Conservation (phyloP, 164 flowering plant genomes). For the Magnolia changhungtana region DNA sequence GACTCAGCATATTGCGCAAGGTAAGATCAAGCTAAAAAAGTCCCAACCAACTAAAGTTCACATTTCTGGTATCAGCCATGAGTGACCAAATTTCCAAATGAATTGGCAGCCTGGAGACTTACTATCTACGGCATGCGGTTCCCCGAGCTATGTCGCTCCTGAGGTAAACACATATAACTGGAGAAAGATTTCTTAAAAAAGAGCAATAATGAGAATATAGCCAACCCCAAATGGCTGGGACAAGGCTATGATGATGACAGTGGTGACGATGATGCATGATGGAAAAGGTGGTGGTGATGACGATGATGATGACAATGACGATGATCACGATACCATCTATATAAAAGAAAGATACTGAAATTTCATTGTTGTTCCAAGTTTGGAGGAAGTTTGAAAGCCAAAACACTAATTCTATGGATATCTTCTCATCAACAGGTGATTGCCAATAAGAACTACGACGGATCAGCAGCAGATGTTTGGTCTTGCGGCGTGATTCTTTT, state of each 20-base stretch:
- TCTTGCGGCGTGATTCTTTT: conserved; percentile 79
- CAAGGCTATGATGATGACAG: no score
- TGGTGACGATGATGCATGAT: no score
- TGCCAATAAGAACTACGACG: conserved; percentile 46
- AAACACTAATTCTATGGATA: not conserved
- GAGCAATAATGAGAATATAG: no score
- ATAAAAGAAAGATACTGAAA: not conserved
- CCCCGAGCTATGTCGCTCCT: conserved; percentile 82
- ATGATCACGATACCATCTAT: no score
- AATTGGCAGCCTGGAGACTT: conserved; percentile 50
- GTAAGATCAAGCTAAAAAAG: conserved; percentile 18
- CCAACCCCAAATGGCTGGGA: not conserved
- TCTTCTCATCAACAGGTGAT: conserved; percentile 37
- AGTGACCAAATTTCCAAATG: not conserved
- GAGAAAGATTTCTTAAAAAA: no score
- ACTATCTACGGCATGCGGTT: conserved; percentile 66
- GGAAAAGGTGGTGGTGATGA: no score
- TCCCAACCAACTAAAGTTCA: not conserved
- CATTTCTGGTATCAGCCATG: not conserved
- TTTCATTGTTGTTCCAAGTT: no score
- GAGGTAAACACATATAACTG: conserved; percentile 36
- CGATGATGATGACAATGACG: no score
- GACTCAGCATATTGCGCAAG: conserved; percentile 64
- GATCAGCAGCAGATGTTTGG: conserved; percentile 72
- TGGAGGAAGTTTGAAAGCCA: not conserved